These are phyloP conservation scores for Neurospora discreta DNA, from an alignment of 495 filamentous ascomycete species.

Conservation along the genomic window DNA sequence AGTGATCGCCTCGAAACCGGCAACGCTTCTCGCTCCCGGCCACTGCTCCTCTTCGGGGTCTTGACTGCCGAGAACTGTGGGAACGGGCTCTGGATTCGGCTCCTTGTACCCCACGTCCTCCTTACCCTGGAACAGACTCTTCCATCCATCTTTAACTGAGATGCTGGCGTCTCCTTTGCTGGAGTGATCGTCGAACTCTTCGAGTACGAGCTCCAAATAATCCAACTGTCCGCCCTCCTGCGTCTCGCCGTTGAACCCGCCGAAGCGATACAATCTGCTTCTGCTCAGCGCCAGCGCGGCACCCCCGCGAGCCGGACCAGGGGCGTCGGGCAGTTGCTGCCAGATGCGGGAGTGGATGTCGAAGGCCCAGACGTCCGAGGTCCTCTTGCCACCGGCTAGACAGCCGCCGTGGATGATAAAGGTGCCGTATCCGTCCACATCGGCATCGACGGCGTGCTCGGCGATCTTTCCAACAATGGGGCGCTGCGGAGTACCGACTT, in stretches of 20 bases:
- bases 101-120: conserved; percentile 21
- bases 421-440: conserved; percentile 40
- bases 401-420: conserved; percentile 67
- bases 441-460: conserved; percentile 32
- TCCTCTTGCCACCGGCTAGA: conserved; percentile 34
- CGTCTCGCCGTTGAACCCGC: conserved; percentile 55
- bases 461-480: conserved; percentile 38
- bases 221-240: conserved; percentile 60
- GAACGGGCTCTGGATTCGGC: conserved; percentile 7
- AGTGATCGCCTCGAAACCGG: conserved; percentile 34
- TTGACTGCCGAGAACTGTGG: conserved; percentile 5
- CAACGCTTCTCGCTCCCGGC: conserved; percentile 34
- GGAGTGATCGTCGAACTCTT: conserved; percentile 38
- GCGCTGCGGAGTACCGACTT: conserved; percentile 33
- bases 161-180: conserved; percentile 24
- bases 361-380: conserved; percentile 64
- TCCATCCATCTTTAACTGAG: conserved; percentile 26
- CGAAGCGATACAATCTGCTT: conserved; percentile 56
- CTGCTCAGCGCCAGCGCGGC: conserved; percentile 47
- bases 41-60: conserved; percentile 18
- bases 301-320: conserved; percentile 50
- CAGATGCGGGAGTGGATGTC: conserved; percentile 46
- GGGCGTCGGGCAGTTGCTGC: conserved; percentile 50
- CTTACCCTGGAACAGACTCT: conserved; percentile 19
- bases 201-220: conserved; percentile 38